Conservation (phyloP, 2,329 filamentous ascomycete species). For the Stachybotrys chlorohalonatus region DNA sequence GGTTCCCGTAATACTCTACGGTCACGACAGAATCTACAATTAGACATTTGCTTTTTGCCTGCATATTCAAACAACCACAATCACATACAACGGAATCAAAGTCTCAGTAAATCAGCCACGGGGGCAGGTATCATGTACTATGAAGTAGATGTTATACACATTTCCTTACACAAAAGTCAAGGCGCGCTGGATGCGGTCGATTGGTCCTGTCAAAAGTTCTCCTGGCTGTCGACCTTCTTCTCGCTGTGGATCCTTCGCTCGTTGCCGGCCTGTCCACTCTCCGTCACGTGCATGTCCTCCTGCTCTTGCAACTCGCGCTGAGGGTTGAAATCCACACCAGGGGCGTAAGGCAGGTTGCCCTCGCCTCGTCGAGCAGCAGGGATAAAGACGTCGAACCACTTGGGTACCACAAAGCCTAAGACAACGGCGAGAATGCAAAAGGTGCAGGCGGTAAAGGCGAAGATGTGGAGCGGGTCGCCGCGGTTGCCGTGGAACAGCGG, state of each 20-base stretch:
- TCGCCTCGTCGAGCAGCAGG: neutral
- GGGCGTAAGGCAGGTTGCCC: neutral
- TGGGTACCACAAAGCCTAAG: neutral
- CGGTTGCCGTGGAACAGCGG: slow-evolving; percentile 14
- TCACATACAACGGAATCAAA: no score
- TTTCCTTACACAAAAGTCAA: no score
- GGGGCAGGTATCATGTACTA: no score
- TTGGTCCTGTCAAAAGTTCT: neutral
- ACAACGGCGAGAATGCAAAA: neutral
- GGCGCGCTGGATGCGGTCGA: neutral
- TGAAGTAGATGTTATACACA: no score
- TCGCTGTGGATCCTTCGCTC: neutral
- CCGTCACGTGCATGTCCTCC: no score
- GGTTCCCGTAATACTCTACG: no score
- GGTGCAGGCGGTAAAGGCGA: neutral
- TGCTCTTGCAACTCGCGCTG: neutral
- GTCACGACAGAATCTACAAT: no score
- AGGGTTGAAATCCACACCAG: neutral
- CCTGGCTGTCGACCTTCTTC: neutral
- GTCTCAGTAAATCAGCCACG: no score
- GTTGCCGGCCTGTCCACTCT: neutral
- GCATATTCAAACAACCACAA: no score
- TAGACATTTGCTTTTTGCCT: no score
- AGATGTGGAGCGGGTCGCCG: slow-evolving; percentile 1
- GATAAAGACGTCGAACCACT: neutral